phyloP scores from a whole-genome alignment of 2,329 filamentous ascomycete species.

The Neocucurbitaria cava region DNA sequence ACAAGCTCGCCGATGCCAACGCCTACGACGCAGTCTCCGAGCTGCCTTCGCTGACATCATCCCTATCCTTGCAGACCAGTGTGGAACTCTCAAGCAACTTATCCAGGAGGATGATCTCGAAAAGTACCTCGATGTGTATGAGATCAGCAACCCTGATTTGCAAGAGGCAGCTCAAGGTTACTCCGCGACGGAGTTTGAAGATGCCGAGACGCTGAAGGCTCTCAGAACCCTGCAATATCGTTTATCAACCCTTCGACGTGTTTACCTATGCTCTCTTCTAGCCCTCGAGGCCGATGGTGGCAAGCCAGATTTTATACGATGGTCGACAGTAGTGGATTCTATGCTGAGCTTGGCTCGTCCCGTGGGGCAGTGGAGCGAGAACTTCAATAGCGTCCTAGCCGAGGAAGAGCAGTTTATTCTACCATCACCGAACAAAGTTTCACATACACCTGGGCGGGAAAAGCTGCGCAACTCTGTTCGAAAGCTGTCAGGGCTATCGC shows the following conservation, averaged over 20 bases:
- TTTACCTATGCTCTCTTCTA: slow-evolving; percentile 87
- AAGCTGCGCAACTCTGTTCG: slow-evolving; percentile 85
- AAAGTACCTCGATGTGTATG: slow-evolving; percentile 81
- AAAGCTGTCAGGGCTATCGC: slow-evolving; percentile 86
- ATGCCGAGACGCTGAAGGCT: slow-evolving; percentile 78
- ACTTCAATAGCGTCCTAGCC: slow-evolving; percentile 71
- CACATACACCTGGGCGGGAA: slow-evolving; percentile 76
- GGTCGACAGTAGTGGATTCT: slow-evolving; percentile 78
- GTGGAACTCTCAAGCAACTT: slow-evolving; percentile 71
- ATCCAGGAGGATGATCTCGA: slow-evolving; percentile 83
- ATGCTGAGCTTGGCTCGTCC: slow-evolving; percentile 70
- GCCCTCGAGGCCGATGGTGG: slow-evolving; percentile 84
- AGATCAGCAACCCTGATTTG: slow-evolving; percentile 56
- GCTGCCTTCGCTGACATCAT: slow-evolving; percentile 74
- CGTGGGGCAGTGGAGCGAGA: slow-evolving; percentile 68
- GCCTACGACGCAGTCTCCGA: slow-evolving; percentile 78
- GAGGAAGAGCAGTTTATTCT: slow-evolving; percentile 73
- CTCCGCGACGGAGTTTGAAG: slow-evolving; percentile 72
- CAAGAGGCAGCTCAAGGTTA: slow-evolving; percentile 61
- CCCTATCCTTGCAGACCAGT: slow-evolving; percentile 74
- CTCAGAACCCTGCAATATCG: slow-evolving; percentile 71
- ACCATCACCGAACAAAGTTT: slow-evolving; percentile 63
- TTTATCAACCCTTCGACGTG: slow-evolving; percentile 79
- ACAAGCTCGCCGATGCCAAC: slow-evolving; percentile 78
- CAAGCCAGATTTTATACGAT: slow-evolving; percentile 76